Base-by-base conservation (phyloP, 257 asterid genomes). In the Solanum chaucha region DNA sequence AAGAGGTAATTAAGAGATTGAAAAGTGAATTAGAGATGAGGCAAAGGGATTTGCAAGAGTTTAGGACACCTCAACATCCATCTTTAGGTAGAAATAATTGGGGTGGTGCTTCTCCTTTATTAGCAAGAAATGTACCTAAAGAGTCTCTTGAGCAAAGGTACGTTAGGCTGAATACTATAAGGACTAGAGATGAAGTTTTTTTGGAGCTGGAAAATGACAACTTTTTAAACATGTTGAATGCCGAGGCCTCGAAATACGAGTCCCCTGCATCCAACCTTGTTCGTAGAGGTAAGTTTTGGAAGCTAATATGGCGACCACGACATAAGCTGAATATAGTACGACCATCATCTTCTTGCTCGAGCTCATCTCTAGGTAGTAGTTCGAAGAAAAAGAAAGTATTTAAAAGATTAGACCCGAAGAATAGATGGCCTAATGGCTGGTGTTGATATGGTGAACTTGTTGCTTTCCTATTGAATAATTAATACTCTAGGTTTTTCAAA, bases 381-480 rank as follows among this genome's bases (percentile, higher is more conserved):
- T 72, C 89, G 38, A 91, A 85, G 58, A 78, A 90, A 48, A 88
- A 78, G 22, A 90, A 38, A 80, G 81, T 91, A 88, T 86, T 91
- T 6, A 91, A 91, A 7, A 95, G 67, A 74, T 87, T 81, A 94
- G 88, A 93, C 72, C 65, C 86, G n/a, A 90, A 90, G 80, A 91
- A 91, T 78, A 90, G 87, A 92, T 95, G 98, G 98, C 98, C 98
- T 89, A 92, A 93, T 86, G 98, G 98, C 35, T 95, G 97, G 97
- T 92, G 92, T 87, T 95, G 90, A 90, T 84, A 46, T 28, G 34
- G 85, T 48, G 26, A 26, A 46, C 55, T 28, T 28, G 28, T 17
- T 80, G 41, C n/a, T 46, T 46, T 13, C 41, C 17, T 80, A 28
- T 46, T 8, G 41, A 80, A 48, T 48, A 80, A 44, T 44, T 10